A percentile compares a stretch with the other conserved stretches of the same genome.
Evolutionary conservation across 2,329 filamentous ascomycete genomes (phyloP).

Genomic region (Paecilomyces niveus): DNA sequence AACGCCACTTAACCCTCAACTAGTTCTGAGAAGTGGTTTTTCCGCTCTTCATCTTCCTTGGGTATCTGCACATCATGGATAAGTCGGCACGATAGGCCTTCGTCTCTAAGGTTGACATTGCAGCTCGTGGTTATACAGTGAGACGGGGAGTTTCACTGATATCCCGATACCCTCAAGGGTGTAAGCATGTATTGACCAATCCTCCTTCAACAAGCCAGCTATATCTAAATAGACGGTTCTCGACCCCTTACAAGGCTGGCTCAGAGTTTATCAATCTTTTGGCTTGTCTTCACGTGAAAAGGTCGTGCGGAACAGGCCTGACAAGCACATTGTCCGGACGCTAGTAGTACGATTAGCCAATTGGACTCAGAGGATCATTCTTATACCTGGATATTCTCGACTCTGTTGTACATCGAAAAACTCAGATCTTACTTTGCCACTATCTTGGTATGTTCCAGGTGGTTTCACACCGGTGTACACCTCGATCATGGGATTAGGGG

Average conservation of each 20-base stretch:
- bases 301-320: neutral
- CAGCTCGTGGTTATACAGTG: neutral
- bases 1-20: neutral
- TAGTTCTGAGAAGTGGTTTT: neutral
- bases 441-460: neutral
- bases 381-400: neutral
- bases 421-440: neutral
- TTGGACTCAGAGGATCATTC: neutral
- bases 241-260: neutral
- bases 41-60: neutral
- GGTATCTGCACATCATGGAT: neutral
- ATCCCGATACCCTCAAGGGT: neutral
- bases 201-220: neutral
- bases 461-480: neutral
- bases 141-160: neutral
- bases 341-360: neutral
- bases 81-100: neutral
- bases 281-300: neutral
- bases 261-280: neutral
- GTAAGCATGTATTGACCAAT: neutral
- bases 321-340: neutral
- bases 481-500: neutral
- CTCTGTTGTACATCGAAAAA: neutral
- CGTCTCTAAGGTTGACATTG: neutral
- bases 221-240: neutral